Conservation (phyloP, 192 early-diverging fungal genomes). For the Entrophospora sp. region DNA sequence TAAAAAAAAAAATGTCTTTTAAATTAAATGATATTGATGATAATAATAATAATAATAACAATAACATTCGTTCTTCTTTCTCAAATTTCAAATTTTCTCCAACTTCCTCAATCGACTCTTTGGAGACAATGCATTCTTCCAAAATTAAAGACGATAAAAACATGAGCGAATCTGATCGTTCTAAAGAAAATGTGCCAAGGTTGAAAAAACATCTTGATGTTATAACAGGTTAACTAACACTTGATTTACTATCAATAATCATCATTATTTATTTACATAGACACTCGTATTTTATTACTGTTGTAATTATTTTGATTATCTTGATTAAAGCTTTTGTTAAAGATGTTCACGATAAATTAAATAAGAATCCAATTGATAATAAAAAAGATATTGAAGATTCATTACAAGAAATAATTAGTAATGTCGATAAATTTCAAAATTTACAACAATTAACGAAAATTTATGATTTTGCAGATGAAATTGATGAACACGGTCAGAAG, state of each 20-base stretch:
- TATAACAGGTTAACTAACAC: not conserved
- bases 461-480: constrained; percentile 11
- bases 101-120: too few species aligned
- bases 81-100: too few species aligned
- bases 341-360: constrained; percentile 15
- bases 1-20: too few species aligned
- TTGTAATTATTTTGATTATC: not conserved
- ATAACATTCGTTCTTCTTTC: too few species aligned
- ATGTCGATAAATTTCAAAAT: constrained; percentile 2
- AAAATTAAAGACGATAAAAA: too few species aligned
- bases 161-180: too few species aligned
- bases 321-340: constrained; percentile 13
- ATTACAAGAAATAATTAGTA: constrained; percentile 1
- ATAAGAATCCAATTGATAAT: constrained; percentile 1
- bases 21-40: too few species aligned
- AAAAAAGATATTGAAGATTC: not conserved
- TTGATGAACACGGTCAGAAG: constrained; percentile 11
- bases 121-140: too few species aligned
- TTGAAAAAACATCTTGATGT: constrained; percentile 6
- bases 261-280: not conserved
- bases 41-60: too few species aligned
- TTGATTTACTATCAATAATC: not conserved
- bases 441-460: not conserved
- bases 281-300: not conserved
- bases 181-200: too few species aligned